Percentiles rank a stretch among this genome's conserved stretches.
phyloP scores from a whole-genome alignment of 441 rosid species.

The Erodium texanum region DNA sequence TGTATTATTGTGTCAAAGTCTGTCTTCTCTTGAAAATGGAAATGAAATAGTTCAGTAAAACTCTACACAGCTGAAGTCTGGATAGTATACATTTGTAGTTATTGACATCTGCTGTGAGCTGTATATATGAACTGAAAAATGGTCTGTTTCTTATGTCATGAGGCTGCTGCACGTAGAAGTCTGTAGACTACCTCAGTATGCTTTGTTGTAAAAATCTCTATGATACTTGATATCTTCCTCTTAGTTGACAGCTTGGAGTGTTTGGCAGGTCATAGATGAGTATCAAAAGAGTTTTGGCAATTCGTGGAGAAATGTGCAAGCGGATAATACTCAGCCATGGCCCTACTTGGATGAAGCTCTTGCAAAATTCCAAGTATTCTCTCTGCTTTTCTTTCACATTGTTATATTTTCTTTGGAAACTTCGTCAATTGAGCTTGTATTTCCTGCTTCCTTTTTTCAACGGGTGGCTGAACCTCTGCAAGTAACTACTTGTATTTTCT shows the following conservation, averaged over 20 bases:
- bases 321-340: slow-evolving; percentile 65
- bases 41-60: background rate
- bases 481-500: background rate
- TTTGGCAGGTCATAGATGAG: slow-evolving; percentile 72
- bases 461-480: background rate
- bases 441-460: background rate
- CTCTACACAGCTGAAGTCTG: background rate
- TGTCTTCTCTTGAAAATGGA: background rate
- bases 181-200: background rate
- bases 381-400: slow-evolving; percentile 8
- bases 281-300: slow-evolving; percentile 88
- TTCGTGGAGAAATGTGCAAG: slow-evolving; percentile 57
- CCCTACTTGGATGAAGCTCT: slow-evolving; percentile 74
- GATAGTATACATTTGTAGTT: background rate
- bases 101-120: background rate
- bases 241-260: slow-evolving; percentile 7
- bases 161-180: background rate
- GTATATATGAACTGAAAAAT: background rate
- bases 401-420: background rate
- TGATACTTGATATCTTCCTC: background rate
- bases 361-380: slow-evolving; percentile 62
- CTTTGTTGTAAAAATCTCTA: background rate
- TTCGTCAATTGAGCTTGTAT: background rate
- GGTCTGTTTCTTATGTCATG: background rate
- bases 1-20: too few species aligned